Evolutionary conservation across 768 basidiomycete species (phyloP), one percentile per base, ranked within the genome.

Genomic region (Kwoniella heveanensis): DNA sequence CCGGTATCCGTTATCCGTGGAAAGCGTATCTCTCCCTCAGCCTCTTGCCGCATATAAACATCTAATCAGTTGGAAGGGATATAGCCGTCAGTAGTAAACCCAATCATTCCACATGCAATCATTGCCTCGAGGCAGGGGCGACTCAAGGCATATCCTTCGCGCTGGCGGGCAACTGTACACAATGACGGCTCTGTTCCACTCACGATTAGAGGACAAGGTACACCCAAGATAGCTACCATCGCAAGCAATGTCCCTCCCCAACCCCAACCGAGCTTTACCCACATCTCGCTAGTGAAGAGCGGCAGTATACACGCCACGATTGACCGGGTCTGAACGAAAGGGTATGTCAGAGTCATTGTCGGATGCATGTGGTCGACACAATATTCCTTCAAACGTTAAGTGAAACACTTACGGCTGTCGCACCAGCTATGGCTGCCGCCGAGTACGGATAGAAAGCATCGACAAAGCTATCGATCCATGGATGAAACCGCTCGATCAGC

Each of bases 401-500:
- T n/a, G n/a, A n/a, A n/a, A n/a, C n/a, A 13, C 73, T 72, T 29
- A 77, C 71, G 2, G 68, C 70, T 49, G 73, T 77, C 1, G 76
- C 76, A 15, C 62, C 64, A 10, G 76, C 76, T 5, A 77, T 62
- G 3, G 61, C 74, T 2, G 76, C 72, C 25, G 76, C 76, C 7
- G 76, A 77, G 37, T 71, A 77, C n/a, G 76, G 76, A 58, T 69
- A 73, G 64, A 77, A 77, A 37, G 72, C 72, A 47, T 77, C 76
- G 1, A 77, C 76, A n/a, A 77, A 50, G 56, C 73, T 75, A 46
- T 29, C 9, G n/a, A n/a, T n/a, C 48, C 5, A 9, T 6, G 48
- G 22, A 15, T 15, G 10, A 8, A 24, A 15, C 48, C 7, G n/a
- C 17, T 47, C 7, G 25, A 24, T 22, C 9, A 24, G 22, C 22